A percentile compares a stretch with the other conserved stretches of the same genome.
These are phyloP conservation scores for Corymbia citriodora DNA, from an alignment of 441 rosid genomes.

Conservation along the genomic window DNA sequence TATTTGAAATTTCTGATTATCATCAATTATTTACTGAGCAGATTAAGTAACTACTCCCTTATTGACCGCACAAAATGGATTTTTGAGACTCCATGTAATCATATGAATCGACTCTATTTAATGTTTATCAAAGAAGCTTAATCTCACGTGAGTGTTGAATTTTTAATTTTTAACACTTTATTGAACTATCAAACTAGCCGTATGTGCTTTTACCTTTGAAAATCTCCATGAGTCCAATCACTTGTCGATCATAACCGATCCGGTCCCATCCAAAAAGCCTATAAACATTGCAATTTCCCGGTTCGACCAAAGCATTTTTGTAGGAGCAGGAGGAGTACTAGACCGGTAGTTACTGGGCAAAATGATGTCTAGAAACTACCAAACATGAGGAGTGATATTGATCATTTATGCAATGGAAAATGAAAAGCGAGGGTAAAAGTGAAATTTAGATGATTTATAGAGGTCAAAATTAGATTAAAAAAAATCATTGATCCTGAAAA, in stretches of 20 bases:
- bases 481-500: too few relatives aligned
- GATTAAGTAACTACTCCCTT: neutral
- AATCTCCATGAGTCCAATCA: neutral
- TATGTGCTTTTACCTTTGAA: neutral
- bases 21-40: too few relatives aligned
- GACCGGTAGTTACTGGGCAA: neutral
- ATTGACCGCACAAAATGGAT: too few relatives aligned
- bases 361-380: neutral
- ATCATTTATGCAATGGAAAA: too few relatives aligned
- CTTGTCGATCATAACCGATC: neutral
- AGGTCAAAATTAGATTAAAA: too few relatives aligned
- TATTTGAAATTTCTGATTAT: too few relatives aligned
- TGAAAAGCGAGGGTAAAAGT: too few relatives aligned
- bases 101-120: neutral
- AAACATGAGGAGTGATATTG: too few relatives aligned
- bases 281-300: neutral
- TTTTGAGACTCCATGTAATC: too few relatives aligned
- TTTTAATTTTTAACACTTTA: too few relatives aligned
- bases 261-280: neutral
- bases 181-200: too few relatives aligned
- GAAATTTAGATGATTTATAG: too few relatives aligned
- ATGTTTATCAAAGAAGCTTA: accelerated
- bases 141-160: neutral
- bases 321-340: neutral
- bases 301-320: neutral